Evolutionary conservation across 2,329 filamentous ascomycete species (phyloP).

Genomic region (Phoma sp.): DNA sequence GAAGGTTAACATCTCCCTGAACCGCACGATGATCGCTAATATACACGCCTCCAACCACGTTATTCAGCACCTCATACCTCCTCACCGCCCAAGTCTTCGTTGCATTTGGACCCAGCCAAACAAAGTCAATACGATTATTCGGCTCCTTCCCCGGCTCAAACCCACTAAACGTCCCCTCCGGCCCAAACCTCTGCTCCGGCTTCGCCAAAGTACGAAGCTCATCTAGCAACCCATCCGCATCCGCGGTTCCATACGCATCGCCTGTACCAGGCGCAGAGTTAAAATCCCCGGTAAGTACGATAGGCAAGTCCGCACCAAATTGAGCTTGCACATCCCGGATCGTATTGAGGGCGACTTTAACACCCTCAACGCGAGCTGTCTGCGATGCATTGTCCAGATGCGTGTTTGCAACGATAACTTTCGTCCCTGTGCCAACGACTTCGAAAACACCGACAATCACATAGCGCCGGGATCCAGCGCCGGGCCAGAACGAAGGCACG

Average conservation of each 20-base stretch:
- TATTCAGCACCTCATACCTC: constrained; percentile 66
- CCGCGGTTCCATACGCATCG: constrained; percentile 66
- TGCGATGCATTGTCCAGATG: constrained; percentile 70
- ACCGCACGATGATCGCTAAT: constrained; percentile 71
- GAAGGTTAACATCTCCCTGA: constrained; percentile 59
- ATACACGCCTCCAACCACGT: constrained; percentile 69
- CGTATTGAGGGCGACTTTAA: constrained; percentile 61
- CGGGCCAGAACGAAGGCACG: constrained; percentile 74
- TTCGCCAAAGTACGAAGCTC: constrained; percentile 50
- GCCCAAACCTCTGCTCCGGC: constrained; percentile 62
- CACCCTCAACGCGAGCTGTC: constrained; percentile 63
- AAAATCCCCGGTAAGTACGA: constrained; percentile 72
- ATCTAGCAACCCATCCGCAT: constrained; percentile 44
- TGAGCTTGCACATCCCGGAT: constrained; percentile 45
- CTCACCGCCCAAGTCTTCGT: constrained; percentile 51
- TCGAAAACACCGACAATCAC: constrained; percentile 68
- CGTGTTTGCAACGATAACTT: constrained; percentile 69
- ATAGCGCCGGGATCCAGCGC: constrained; percentile 65
- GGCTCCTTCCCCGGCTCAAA: constrained; percentile 58
- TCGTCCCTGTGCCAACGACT: constrained; percentile 56
- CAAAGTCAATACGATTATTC: constrained; percentile 72
- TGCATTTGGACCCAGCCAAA: constrained; percentile 52
- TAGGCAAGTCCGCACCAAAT: constrained; percentile 39
- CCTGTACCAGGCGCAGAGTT: constrained; percentile 66
- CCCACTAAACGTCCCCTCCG: constrained; percentile 69